A percentile compares a stretch with the other conserved stretches of the same genome.
Evolutionary conservation across 2,329 filamentous ascomycete genomes (phyloP).

Genomic region (Fusarium drepaniforme): DNA sequence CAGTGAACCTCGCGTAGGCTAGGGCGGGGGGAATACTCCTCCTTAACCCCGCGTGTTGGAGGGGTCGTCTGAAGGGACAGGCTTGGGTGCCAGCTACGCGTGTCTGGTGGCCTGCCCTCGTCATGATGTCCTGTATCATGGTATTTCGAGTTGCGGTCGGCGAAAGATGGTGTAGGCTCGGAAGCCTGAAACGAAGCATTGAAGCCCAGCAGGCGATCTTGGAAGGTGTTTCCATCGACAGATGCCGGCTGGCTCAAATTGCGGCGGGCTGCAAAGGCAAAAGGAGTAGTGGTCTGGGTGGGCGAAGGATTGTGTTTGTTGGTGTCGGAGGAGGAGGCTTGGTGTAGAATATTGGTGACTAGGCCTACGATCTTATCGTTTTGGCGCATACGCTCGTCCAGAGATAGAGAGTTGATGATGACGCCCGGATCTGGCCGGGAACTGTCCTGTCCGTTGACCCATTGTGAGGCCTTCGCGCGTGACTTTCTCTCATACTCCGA

Average conservation of each 20-base stretch:
- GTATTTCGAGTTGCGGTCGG: constrained; percentile 15
- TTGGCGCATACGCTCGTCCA: constrained; percentile 15
- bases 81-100: background rate
- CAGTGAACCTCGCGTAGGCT: background rate
- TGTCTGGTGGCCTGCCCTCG: constrained; percentile 22
- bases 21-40: background rate
- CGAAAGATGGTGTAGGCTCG: background rate
- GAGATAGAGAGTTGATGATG: constrained; percentile 26
- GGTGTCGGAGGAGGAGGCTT: background rate
- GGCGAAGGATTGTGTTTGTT: constrained; percentile 13
- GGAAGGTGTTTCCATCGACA: constrained; percentile 5
- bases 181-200: background rate
- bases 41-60: constrained; percentile 10
- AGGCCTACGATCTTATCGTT: constrained; percentile 18
- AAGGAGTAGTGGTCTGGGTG: background rate
- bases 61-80: background rate
- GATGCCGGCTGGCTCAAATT: background rate
- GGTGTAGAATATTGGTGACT: constrained; percentile 23
- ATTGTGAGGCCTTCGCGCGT: constrained; percentile 13
- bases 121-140: constrained; percentile 13
- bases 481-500: constrained; percentile 8
- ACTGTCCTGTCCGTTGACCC: constrained; percentile 25
- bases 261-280: background rate
- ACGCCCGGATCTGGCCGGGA: constrained; percentile 25
- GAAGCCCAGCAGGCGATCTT: constrained; percentile 2